These are phyloP conservation scores for Penicillium cosmopolitanum DNA, from an alignment of 495 filamentous ascomycete genomes.

Conservation along the genomic window DNA sequence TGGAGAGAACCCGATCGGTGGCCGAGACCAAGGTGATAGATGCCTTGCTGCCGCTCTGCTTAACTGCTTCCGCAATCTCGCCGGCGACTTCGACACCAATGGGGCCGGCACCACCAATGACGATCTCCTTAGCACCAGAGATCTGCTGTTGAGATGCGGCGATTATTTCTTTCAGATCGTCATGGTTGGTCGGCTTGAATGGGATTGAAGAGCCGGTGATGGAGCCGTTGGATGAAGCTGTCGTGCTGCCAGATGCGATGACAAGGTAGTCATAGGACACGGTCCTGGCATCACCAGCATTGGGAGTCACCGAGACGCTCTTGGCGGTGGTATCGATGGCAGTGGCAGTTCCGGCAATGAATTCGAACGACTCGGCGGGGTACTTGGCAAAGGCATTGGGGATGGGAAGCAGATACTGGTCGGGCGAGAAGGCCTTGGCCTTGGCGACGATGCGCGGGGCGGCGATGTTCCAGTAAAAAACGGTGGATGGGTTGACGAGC, in stretches of 20 bases:
- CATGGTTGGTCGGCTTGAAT: slow-evolving; percentile 52
- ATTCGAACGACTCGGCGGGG: slow-evolving; percentile 50
- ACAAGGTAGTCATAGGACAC: slow-evolving; percentile 59
- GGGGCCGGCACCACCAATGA: slow-evolving; percentile 68
- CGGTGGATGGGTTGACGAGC: slow-evolving; percentile 57
- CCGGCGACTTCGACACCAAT: slow-evolving; percentile 67
- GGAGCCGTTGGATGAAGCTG: slow-evolving; percentile 44
- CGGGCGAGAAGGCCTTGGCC: slow-evolving; percentile 40
- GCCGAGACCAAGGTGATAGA: slow-evolving; percentile 50
- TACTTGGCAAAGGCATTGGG: slow-evolving; percentile 55
- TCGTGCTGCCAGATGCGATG: slow-evolving; percentile 53
- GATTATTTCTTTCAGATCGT: slow-evolving; percentile 47
- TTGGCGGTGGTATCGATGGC: slow-evolving; percentile 49
- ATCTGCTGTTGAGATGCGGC: slow-evolving; percentile 51
- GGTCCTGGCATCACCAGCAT: slow-evolving; percentile 27
- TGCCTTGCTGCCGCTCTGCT: slow-evolving; percentile 42
- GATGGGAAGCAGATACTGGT: slow-evolving; percentile 54
- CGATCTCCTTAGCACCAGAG: slow-evolving; percentile 57
- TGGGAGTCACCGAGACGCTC: slow-evolving; percentile 42
- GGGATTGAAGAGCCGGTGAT: slow-evolving; percentile 48
- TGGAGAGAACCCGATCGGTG: slow-evolving; percentile 37
- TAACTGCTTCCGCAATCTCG: slow-evolving; percentile 57
- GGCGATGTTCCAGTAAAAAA: slow-evolving; percentile 57
- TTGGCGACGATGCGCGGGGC: slow-evolving; percentile 51
- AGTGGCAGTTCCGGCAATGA: slow-evolving; percentile 58